Conservation (phyloP, 345 rosid genomes). For the Eucalyptus decipiens region DNA sequence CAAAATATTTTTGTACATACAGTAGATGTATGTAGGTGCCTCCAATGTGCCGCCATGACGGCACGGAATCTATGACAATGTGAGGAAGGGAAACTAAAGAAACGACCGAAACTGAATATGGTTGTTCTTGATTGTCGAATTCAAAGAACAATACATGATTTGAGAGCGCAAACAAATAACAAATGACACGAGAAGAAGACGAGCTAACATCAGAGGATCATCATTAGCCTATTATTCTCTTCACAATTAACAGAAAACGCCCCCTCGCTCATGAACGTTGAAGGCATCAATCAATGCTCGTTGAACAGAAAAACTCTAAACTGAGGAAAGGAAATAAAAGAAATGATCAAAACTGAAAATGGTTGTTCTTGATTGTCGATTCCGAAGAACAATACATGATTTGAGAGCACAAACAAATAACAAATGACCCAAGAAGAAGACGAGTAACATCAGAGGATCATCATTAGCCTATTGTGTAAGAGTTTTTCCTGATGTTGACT, state of each 20-base stretch:
- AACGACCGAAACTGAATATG: neutral
- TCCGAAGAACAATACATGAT: neutral
- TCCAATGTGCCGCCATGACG: neutral
- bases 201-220: too few species aligned
- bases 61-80: neutral
- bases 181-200: neutral
- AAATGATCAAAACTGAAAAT: too few species aligned
- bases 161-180: neutral
- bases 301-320: too few species aligned
- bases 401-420: neutral
- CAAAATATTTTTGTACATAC: neutral
- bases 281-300: too few species aligned
- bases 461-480: neutral
- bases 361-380: neutral
- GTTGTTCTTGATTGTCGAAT: neutral
- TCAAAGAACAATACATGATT: neutral
- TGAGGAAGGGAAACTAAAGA: neutral
- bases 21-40: neutral
- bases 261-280: too few species aligned
- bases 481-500: too few species aligned
- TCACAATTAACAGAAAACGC: too few species aligned
- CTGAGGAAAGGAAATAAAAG: neutral
- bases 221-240: too few species aligned
- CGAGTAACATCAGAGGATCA: neutral
- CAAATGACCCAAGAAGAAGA: neutral